Evolutionary conservation across 1,284 basidiomycete genomes (phyloP), one percentile per base, ranked within the genome.

Genomic region (Ustilago tritici): DNA sequence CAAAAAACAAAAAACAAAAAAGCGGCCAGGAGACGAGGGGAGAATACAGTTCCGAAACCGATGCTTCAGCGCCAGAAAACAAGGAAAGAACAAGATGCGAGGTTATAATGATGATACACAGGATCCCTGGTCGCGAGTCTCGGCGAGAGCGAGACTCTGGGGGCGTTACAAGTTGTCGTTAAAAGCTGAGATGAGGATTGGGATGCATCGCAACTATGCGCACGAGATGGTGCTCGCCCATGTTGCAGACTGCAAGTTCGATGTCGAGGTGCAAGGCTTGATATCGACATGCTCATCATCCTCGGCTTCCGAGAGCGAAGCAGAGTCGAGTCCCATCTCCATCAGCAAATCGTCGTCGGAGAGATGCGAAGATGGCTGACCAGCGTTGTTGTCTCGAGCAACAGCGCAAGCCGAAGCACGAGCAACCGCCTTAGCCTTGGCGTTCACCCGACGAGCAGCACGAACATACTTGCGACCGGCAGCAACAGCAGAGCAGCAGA

Each of bases 281-380:
- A 54, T 41, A 47, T 64, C 70, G 11, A 49, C 41, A 11, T 59
- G 58, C 7, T 59, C 61, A 7, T 65, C 65, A 34, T 61, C 62
- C 11, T 61, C 65, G 5, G 59, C 60, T n/a, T 74, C 71, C 4
- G 66, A 69, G 47, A 75, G 56, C 40, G 72, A 63, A 40, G 72
- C 64, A 43, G 64, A 61, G 49, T 66, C 67, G 34, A 75, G 60
- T 12, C 64, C 64, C 62, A 76, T 65, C 47, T 76, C 65, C 47
- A 71, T 54, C 2, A 63, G 58, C 32, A 76, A 47, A 34, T 82
- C 80, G 31, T 75, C 64, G 6, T 77, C 72, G 9, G 76, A 80
- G 19, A 80, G 60, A 62, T 80, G 78, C 4, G 80, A 80, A 19
- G 80, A 80, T 12, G 78, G 80, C 34, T 67, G 56, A 12, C 74